These are phyloP conservation scores for Ceriops decandra DNA, from an alignment of 345 rosid species.

Conservation along the genomic window DNA sequence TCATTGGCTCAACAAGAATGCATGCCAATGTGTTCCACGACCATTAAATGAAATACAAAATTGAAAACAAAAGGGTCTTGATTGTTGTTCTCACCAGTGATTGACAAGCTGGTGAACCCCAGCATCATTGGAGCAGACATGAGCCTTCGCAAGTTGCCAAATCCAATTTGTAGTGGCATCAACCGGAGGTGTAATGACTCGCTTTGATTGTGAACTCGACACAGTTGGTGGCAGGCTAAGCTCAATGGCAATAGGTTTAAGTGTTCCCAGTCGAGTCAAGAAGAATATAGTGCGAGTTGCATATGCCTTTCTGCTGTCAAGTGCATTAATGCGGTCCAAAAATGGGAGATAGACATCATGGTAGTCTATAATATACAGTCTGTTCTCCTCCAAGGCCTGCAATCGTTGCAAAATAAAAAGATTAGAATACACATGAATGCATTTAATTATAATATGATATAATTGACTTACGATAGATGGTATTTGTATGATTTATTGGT, in stretches of 20 bases:
- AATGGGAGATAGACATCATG: conserved; percentile 88
- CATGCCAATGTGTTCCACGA: too few relatives aligned
- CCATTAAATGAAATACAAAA: too few relatives aligned
- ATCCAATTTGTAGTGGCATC: conserved; percentile 85
- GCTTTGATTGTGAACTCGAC: conserved; percentile 47
- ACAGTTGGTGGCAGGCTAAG: conserved; percentile 62
- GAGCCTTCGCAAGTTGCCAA: conserved; percentile 97
- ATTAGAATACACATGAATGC: background rate
- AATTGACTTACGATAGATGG: too few relatives aligned
- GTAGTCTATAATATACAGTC: conserved; percentile 68
- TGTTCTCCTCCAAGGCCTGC: conserved; percentile 81
- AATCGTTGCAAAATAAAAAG: background rate
- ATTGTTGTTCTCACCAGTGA: conserved; percentile 52
- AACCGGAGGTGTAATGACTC: conserved; percentile 70
- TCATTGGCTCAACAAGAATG: background rate
- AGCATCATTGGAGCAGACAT: conserved; percentile 88
- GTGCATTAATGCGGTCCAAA: conserved; percentile 68
- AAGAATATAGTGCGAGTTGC: conserved; percentile 82
- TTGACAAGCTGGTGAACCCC: conserved; percentile 91
- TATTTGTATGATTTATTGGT: too few relatives aligned
- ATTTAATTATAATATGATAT: too few relatives aligned
- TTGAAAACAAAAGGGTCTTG: too few relatives aligned
- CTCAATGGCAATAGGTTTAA: conserved; percentile 91
- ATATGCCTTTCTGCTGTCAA: conserved; percentile 85
- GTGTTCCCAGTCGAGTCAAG: conserved; percentile 66